These are phyloP conservation scores for Neurospora hispaniola DNA, from an alignment of 495 filamentous ascomycete genomes.

Conservation along the genomic window DNA sequence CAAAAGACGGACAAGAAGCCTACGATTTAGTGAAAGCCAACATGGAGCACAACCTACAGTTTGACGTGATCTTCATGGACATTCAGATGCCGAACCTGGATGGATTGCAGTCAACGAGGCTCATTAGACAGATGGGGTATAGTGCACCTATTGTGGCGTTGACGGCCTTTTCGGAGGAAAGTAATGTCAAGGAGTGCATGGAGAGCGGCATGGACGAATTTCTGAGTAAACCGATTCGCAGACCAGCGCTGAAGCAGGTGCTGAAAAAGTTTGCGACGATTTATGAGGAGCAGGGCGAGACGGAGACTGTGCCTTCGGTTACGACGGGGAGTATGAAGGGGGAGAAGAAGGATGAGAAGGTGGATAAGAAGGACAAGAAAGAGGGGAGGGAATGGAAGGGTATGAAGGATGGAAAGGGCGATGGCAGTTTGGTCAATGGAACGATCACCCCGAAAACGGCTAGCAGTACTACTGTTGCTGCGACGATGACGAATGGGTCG, in stretches of 20 bases:
- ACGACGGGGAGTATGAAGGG: neutral
- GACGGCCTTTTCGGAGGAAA: constrained; percentile 83
- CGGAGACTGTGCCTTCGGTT: constrained; percentile 16
- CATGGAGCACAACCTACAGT: constrained; percentile 61
- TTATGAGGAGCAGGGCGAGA: constrained; percentile 40
- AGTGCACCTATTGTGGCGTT: constrained; percentile 82
- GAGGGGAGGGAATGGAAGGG: neutral
- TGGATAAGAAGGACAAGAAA: neutral
- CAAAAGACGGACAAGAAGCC: constrained; percentile 83
- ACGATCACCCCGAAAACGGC: neutral
- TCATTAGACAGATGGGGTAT: constrained; percentile 81
- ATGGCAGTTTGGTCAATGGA: neutral
- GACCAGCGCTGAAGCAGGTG: constrained; percentile 76
- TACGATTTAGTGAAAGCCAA: constrained; percentile 72
- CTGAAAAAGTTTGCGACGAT: constrained; percentile 55
- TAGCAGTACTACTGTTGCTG: neutral
- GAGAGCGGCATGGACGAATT: constrained; percentile 68
- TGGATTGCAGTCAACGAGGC: constrained; percentile 74
- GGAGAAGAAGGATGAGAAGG: neutral
- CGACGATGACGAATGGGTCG: neutral
- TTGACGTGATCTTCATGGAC: constrained; percentile 90
- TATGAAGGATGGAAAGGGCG: neutral
- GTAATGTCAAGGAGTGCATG: constrained; percentile 77
- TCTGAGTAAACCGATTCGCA: constrained; percentile 68
- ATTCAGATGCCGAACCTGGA: constrained; percentile 93